Evolutionary conservation across 208 protist genomes (phyloP).

Genomic region (Spongospora subterranea): DNA sequence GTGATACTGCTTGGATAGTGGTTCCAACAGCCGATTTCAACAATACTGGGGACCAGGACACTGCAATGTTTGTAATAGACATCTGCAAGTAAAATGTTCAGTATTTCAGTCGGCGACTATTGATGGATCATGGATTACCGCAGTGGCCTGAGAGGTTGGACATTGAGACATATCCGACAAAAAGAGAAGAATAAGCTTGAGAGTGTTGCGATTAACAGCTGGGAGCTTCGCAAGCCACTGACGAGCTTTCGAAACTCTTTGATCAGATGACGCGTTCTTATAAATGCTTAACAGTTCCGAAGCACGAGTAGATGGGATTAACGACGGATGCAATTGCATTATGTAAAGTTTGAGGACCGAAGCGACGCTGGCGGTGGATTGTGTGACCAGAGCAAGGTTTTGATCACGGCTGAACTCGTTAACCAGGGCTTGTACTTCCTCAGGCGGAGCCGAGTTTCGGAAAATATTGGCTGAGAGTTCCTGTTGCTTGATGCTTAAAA

Average conservation of each 20-base stretch:
- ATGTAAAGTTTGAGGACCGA: conserved; percentile 39
- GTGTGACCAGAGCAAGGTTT: conserved; percentile 9
- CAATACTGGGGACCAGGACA: conserved; percentile 25
- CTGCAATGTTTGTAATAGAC: conserved; percentile 9
- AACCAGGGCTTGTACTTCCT: conserved; percentile 18
- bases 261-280: conserved; percentile 1
- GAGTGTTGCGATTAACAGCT: background rate
- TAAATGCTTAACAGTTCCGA: background rate
- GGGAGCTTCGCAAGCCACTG: conserved; percentile 17
- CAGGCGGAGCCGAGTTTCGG: background rate
- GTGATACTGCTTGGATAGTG: conserved; percentile 16
- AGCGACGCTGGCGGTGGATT: background rate
- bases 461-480: background rate
- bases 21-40: conserved; percentile 5
- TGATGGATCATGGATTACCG: background rate
- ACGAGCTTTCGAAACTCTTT: background rate
- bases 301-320: background rate
- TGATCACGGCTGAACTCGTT: background rate
- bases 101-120: background rate
- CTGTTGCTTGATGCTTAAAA: background rate
- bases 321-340: background rate
- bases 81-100: background rate
- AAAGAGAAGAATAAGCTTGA: conserved; percentile 31
- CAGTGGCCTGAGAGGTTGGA: background rate
- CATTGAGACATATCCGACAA: conserved; percentile 4